Percentiles rank a stretch among this genome's conserved stretches.
Evolutionary conservation across 441 rosid genomes (phyloP).

Genomic region (Manihot esculenta): DNA sequence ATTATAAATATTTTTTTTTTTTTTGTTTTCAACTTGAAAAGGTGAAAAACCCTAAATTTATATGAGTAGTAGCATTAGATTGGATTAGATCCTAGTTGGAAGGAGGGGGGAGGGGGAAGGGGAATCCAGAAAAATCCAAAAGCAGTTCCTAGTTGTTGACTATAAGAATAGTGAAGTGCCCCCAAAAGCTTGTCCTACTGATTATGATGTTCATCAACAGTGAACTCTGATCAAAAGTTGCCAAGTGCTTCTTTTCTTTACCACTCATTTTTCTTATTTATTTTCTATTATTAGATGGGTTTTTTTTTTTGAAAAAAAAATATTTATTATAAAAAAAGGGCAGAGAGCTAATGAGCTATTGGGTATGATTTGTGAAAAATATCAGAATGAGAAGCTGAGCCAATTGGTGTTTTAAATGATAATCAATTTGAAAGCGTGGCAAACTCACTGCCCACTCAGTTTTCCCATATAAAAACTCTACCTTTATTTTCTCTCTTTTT

Average conservation of each 20-base stretch:
- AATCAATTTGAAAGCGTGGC: neutral
- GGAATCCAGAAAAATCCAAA: too few species aligned
- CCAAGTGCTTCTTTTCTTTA: neutral
- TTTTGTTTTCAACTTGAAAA: too few species aligned
- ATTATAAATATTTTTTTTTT: too few species aligned
- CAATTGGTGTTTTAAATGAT: neutral
- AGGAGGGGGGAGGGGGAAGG: too few species aligned
- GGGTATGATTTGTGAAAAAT: neutral
- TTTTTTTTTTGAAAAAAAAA: neutral
- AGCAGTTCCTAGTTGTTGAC: conserved; percentile 4
- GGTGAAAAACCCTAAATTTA: too few species aligned
- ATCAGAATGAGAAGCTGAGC: neutral
- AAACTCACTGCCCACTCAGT: neutral
- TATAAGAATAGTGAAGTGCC: conserved; percentile 15
- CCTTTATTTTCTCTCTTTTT: neutral
- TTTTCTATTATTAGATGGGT: too few species aligned
- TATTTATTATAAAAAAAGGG: too few species aligned
- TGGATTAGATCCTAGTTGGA: too few species aligned
- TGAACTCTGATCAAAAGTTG: conserved; percentile 15
- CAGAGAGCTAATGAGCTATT: too few species aligned
- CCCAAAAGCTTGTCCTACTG: conserved; percentile 16
- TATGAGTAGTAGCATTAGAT: too few species aligned
- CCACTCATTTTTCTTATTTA: neutral
- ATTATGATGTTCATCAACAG: conserved; percentile 25
- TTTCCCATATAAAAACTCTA: too few species aligned